Conservation (phyloP, 768 basidiomycete genomes). For the Filobasidium floriforme region DNA sequence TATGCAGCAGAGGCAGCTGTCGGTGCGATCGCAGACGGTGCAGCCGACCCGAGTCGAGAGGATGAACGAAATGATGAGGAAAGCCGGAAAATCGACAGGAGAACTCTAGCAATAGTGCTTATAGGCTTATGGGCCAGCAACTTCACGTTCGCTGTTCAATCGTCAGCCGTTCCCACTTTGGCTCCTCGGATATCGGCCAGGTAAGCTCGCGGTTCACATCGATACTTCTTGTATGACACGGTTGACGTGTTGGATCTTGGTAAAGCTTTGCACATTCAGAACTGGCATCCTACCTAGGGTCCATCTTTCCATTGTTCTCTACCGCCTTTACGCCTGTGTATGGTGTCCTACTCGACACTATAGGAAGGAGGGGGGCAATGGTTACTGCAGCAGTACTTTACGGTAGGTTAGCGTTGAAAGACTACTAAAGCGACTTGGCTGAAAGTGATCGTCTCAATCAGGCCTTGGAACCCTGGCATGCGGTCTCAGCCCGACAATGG, state of each 20-base stretch:
- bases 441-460: not conserved
- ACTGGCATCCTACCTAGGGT: slow-evolving; percentile 38
- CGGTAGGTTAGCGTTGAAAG: slow-evolving; percentile 13
- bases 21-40: slow-evolving; percentile 15
- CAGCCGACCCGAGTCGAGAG: slow-evolving; percentile 15
- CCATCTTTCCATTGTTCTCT: slow-evolving; percentile 35
- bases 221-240: too few species aligned
- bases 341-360: slow-evolving; percentile 40
- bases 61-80: too few species aligned
- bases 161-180: slow-evolving; percentile 39
- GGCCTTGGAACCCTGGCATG: slow-evolving; percentile 19
- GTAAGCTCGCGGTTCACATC: too few species aligned
- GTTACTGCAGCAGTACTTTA: slow-evolving; percentile 36
- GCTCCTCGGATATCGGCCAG: slow-evolving; percentile 29
- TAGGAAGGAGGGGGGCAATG: slow-evolving; percentile 40
- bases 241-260: too few species aligned
- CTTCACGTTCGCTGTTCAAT: slow-evolving; percentile 43
- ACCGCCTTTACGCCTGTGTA: slow-evolving; percentile 43
- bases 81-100: too few species aligned
- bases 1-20: slow-evolving; percentile 22
- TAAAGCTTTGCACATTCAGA: slow-evolving; percentile 40
- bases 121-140: slow-evolving; percentile 30
- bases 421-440: not conserved
- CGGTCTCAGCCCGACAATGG: slow-evolving; percentile 19
- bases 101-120: slow-evolving; percentile 7